phyloP scores from a whole-genome alignment of 1,139 yeast genomes.

The Saccharomyces hybrid region DNA sequence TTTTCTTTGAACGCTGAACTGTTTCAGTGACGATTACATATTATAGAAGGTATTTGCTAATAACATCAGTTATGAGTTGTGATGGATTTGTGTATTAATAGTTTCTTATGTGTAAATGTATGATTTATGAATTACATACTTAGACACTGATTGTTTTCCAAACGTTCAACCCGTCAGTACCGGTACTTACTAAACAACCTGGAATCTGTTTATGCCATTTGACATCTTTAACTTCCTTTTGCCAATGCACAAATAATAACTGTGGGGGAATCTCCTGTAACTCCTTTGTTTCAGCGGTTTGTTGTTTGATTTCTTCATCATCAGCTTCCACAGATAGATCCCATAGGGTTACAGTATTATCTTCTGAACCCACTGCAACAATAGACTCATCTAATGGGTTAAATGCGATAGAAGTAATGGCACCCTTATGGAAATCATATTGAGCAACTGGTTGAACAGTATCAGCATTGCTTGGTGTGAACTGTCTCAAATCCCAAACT shows the following conservation, averaged over 20 bases:
- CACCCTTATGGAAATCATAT: conserved; percentile 89
- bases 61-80: too few relatives aligned
- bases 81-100: background rate
- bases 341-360: conserved; percentile 95
- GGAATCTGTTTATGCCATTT: conserved; percentile 98
- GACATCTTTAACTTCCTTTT: conserved; percentile 92
- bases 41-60: background rate
- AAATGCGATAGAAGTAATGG: conserved; percentile 88
- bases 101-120: background rate
- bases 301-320: conserved; percentile 85
- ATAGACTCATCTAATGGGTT: conserved; percentile 94
- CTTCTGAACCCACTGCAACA: conserved; percentile 92
- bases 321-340: conserved; percentile 95
- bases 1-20: conserved; percentile 5
- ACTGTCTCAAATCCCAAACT: conserved; percentile 93
- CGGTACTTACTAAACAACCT: conserved; percentile 89
- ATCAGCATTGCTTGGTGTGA: conserved; percentile 46
- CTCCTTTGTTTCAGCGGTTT: conserved; percentile 60
- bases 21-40: background rate
- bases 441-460: conserved; percentile 77
- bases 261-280: conserved; percentile 93
- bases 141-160: conserved; percentile 96
- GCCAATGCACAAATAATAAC: conserved; percentile 95
- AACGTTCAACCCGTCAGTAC: conserved; percentile 87
- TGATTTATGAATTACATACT: conserved; percentile 3